Evolutionary conservation across 2,329 filamentous ascomycete species (phyloP).

Genomic region (Sporothrix humicola): DNA sequence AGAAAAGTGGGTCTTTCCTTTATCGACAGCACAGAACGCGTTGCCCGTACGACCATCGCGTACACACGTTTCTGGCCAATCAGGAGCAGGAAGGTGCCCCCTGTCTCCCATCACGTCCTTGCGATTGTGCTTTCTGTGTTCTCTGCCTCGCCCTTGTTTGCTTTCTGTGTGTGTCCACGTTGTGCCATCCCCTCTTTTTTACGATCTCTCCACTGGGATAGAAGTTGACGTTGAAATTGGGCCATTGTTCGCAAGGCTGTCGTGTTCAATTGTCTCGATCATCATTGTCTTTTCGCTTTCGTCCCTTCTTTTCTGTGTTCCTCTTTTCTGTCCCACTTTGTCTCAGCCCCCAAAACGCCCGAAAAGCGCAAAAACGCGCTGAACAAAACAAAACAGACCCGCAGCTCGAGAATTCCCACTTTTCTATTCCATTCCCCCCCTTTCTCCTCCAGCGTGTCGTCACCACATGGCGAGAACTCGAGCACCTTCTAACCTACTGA

Average conservation of each 20-base stretch:
- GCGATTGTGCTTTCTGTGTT: conserved; percentile 13
- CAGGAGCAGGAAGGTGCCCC: background rate
- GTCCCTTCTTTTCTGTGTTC: background rate
- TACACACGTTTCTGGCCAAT: conserved; percentile 25
- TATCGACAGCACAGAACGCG: conserved; percentile 18
- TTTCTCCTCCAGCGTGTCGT: background rate
- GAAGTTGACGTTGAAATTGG: background rate
- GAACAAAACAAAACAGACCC: background rate
- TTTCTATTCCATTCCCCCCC: background rate
- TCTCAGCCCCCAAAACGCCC: conserved; percentile 11
- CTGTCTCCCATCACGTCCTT: background rate
- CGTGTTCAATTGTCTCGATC: background rate
- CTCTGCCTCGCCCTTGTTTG: background rate
- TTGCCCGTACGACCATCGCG: conserved; percentile 33
- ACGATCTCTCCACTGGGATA: background rate
- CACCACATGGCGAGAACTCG: conserved; percentile 43
- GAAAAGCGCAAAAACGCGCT: background rate
- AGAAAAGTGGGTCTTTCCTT: background rate
- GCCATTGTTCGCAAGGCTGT: conserved; percentile 16
- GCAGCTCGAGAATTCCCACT: too few relatives aligned
- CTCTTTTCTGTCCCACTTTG: background rate
- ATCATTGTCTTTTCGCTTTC: background rate
- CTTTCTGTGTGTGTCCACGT: conserved; percentile 9
- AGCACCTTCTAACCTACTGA: conserved; percentile 45
- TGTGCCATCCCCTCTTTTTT: conserved; percentile 23